Evolutionary conservation across 1,284 basidiomycete species (phyloP), one percentile per base, ranked within the genome.

Genomic region (Marasmius tenuissimus): DNA sequence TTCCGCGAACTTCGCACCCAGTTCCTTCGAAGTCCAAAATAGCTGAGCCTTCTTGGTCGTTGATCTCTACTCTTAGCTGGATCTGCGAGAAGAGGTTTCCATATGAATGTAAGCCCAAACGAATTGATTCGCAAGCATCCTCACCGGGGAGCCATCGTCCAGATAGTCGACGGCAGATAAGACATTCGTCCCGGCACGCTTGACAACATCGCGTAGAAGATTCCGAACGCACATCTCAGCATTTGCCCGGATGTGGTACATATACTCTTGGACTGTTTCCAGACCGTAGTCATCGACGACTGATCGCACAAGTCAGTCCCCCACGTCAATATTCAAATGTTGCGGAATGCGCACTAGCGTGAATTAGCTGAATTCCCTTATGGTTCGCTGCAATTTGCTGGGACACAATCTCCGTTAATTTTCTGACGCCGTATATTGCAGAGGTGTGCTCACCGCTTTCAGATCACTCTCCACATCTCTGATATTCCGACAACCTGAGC

Each of bases 371-470:
- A 34, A 92, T 88, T 12, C 95, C 96, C 78, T 97, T 98, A 75
- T 97, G 88, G 73, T 97, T 98, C 18, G 96, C 96, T 0, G 96
- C 94, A 62, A 98, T 92, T 89, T 97, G 95, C 85, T 92, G 61
- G n/a, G 39, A 16, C n/a, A 34, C 37, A 51, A 40, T 37, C 45
- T 11, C 37, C 27, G 40, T 4, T 11, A 56, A 22, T 16, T 5
- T 22, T 33, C 45, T 33, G 20, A 33, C 27, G 9, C 14, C 18
- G 20, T 27, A n/a, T 22, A 37, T 20, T 20, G 35, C 40, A 20
- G 20, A 40, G 48, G 16, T 7, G 52, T n/a, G 53, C 10, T 18
- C 20, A 60, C 50, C 50, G 62, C 59, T 48, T 61, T 58, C 56
- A 63, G 45, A 57, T 61, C 60, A 18, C 47, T 61, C 35, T 50